phyloP scores from a whole-genome alignment of 2,329 filamentous ascomycete species.

The Chaetomiaceae sp. region DNA sequence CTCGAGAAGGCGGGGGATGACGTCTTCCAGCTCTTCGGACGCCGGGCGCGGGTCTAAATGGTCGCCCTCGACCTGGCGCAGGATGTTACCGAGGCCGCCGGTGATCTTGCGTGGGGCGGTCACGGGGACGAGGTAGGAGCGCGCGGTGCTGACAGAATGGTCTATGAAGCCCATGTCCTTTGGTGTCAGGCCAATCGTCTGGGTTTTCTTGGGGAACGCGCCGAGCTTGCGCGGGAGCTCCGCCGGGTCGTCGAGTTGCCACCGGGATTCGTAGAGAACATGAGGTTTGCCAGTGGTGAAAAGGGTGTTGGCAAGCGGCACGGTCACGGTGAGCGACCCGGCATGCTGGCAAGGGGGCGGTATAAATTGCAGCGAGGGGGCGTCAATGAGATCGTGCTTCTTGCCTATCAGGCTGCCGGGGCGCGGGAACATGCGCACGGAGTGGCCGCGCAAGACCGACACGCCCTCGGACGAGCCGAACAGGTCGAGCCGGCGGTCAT shows the following conservation, averaged over 20 bases:
- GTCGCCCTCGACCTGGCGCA: conserved; percentile 54
- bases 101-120: conserved; percentile 57
- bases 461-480: conserved; percentile 31
- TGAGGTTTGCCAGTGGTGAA: conserved; percentile 64
- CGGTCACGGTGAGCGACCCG: conserved; percentile 34
- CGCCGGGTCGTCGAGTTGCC: conserved; percentile 25
- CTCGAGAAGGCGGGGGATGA: conserved; percentile 54
- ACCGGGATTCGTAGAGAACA: conserved; percentile 46
- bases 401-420: conserved; percentile 33
- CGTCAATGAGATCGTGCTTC: not conserved
- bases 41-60: conserved; percentile 47
- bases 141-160: not conserved
- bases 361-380: conserved; percentile 33
- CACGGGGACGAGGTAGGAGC: conserved; percentile 52
- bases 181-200: conserved; percentile 23
- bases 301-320: conserved; percentile 71
- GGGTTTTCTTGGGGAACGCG: conserved; percentile 36
- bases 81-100: conserved; percentile 70
- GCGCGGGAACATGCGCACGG: conserved; percentile 37
- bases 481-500: conserved; percentile 29
- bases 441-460: conserved; percentile 44
- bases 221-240: conserved; percentile 25
- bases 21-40: conserved; percentile 63
- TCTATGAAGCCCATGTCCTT: not conserved
- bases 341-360: conserved; percentile 17